Conservation (phyloP, 768 basidiomycete species). For the Lentinula lateritia region DNA sequence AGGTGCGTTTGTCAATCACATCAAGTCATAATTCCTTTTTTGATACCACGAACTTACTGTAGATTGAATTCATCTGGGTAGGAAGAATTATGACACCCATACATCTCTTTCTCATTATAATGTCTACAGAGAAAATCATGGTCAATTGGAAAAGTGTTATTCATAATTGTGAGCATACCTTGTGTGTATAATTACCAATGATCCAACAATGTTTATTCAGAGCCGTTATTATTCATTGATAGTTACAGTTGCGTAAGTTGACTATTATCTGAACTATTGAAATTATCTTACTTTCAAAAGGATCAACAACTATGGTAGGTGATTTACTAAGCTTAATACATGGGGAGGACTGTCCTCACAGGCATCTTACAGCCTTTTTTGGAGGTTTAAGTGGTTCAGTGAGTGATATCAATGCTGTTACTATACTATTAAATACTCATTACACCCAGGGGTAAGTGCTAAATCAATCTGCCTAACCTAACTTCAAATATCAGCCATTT, state of each 20-base stretch:
- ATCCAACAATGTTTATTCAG: conserved; percentile 20
- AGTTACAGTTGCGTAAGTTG: conserved; percentile 41
- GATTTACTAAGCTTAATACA: not conserved
- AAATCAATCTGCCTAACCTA: not conserved
- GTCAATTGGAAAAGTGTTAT: conserved; percentile 49
- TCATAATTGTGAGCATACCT: conserved; percentile 38
- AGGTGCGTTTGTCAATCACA: not conserved
- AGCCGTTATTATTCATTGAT: conserved; percentile 52
- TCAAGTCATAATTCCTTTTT: not conserved
- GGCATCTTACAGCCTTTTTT: not conserved
- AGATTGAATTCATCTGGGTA: conserved; percentile 57
- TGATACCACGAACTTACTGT: not conserved
- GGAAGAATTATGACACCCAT: not conserved
- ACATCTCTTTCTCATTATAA: not conserved
- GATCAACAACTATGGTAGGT: conserved; percentile 48
- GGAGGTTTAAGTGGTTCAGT: conserved; percentile 15
- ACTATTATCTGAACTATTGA: not conserved
- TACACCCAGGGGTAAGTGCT: not conserved
- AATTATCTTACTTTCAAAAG: conserved; percentile 18
- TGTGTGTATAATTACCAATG: not conserved
- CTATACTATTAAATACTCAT: not conserved
- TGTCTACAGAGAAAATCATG: conserved; percentile 38
- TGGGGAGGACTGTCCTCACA: not conserved
- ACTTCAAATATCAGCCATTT: not conserved
- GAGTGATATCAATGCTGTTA: conserved; percentile 20